Base-by-base conservation (phyloP, 306 rosid genomes). In the Casuarina equisetifolia region DNA sequence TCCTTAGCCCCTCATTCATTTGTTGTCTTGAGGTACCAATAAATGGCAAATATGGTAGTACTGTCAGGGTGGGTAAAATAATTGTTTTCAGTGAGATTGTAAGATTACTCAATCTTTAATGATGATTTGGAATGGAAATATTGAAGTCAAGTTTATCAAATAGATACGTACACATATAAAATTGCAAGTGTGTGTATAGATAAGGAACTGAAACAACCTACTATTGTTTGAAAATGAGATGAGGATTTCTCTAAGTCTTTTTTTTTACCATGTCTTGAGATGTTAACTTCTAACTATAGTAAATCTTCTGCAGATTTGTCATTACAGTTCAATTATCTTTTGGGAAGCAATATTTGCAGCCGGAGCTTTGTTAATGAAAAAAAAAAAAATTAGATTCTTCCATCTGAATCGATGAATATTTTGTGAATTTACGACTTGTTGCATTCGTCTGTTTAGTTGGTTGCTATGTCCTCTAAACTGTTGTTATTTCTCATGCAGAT, bases 401-500 rank as follows among this genome's bases (percentile, higher is more conserved):
- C 51, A 48, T 48, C 51, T 9, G 11, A 48, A 48, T 48, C 9
- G 51, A 48, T 48, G 51, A 48, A 0, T 3, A 48, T 3, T 48
- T 48, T 8, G 51, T 8, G 17, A 44, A 46, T 36, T 32, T n/a
- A 17, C n/a, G 50, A 75, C 51, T 19, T 25, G 25, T 58, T 45
- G 50, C 46, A 81, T 53, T 64, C 75, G 25, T 73, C 32, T 39
- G 20, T 39, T 55, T 54, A 7, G 32, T 55, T 12, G 5, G 44
- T 5, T 55, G 5, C 48, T 70, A 70, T 54, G 55, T 42, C 48
- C 8, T 0, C 32, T 40, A 67, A 17, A 32, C 15, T 43, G 1
- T 7, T 67, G 20, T 78, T 50, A 17, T 61, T 7, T 39, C 39
- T 54, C 53, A 58, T 86, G 86, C 88, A 94, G 98, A 90, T 94